Percentiles rank a stretch among this genome's conserved stretches.
These are phyloP conservation scores for Aspergillus cavernicola DNA, from an alignment of 495 filamentous ascomycete genomes.

Conservation along the genomic window DNA sequence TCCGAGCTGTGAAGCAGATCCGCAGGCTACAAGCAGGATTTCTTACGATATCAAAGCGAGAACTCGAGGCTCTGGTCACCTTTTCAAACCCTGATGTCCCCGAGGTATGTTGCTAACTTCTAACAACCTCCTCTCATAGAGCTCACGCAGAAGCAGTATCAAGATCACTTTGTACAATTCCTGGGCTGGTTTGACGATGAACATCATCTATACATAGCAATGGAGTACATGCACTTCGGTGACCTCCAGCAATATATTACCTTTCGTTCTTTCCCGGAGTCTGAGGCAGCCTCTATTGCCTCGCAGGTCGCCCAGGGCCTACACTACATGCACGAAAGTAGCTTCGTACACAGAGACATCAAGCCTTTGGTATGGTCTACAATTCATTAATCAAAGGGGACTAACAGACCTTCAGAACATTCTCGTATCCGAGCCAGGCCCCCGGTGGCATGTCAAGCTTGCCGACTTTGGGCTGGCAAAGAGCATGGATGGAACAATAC, in stretches of 20 bases:
- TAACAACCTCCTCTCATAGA: not conserved
- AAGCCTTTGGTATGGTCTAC: not conserved
- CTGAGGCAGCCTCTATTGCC: not conserved
- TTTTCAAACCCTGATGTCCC: not conserved
- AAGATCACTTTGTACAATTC: not conserved
- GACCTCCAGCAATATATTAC: not conserved
- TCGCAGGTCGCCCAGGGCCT: not conserved
- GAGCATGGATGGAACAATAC: not conserved
- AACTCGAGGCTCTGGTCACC: not conserved
- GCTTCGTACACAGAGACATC: not conserved
- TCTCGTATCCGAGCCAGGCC: not conserved
- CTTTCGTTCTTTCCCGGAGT: not conserved
- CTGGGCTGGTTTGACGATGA: not conserved
- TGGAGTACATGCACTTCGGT: slow-evolving; percentile 1
- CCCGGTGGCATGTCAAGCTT: slow-evolving; percentile 1
- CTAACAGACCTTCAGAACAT: not conserved
- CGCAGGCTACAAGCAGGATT: not conserved
- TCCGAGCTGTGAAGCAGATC: not conserved
- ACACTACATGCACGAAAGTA: not conserved
- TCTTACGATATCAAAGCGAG: not conserved
- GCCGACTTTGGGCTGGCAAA: not conserved
- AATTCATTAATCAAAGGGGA: not conserved
- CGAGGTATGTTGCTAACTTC: not conserved
- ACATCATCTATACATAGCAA: not conserved
- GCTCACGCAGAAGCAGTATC: not conserved